Conservation (phyloP, 2,329 filamentous ascomycete genomes). For the Penicillium sp. region DNA sequence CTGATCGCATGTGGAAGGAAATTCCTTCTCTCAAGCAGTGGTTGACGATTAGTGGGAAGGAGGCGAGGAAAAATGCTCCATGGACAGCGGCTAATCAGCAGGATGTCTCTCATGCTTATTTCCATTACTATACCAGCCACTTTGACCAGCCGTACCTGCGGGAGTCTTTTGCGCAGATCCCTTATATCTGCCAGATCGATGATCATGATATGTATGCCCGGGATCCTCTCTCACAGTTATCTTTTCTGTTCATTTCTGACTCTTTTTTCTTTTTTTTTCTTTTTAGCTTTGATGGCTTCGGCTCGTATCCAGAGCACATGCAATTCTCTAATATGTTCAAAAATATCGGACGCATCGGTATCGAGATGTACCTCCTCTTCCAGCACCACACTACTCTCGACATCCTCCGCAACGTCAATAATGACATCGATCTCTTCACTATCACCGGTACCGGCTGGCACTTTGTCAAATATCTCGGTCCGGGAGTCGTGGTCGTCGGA, state of each 20-base stretch:
- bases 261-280: not conserved
- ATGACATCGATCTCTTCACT: slow-evolving; percentile 91
- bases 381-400: slow-evolving; percentile 97
- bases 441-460: slow-evolving; percentile 98
- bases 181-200: slow-evolving; percentile 88
- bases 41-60: slow-evolving; percentile 89
- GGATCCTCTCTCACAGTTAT: too few species aligned
- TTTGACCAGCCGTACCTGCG: slow-evolving; percentile 95
- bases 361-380: slow-evolving; percentile 97
- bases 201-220: slow-evolving; percentile 99
- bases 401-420: slow-evolving; percentile 84
- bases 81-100: slow-evolving; percentile 97
- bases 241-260: slow-evolving; percentile 29
- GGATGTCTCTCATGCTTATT: slow-evolving; percentile 93
- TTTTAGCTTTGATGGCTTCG: slow-evolving; percentile 88
- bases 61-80: slow-evolving; percentile 83
- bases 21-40: slow-evolving; percentile 92
- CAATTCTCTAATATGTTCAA: slow-evolving; percentile 97
- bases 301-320: slow-evolving; percentile 98
- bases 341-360: slow-evolving; percentile 92
- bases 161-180: slow-evolving; percentile 97
- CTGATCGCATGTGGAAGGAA: slow-evolving; percentile 94
- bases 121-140: slow-evolving; percentile 98
- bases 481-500: slow-evolving; percentile 85
- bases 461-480: slow-evolving; percentile 95